Evolutionary conservation across 78 protist species (phyloP).

Genomic region (Guillardia theta): DNA sequence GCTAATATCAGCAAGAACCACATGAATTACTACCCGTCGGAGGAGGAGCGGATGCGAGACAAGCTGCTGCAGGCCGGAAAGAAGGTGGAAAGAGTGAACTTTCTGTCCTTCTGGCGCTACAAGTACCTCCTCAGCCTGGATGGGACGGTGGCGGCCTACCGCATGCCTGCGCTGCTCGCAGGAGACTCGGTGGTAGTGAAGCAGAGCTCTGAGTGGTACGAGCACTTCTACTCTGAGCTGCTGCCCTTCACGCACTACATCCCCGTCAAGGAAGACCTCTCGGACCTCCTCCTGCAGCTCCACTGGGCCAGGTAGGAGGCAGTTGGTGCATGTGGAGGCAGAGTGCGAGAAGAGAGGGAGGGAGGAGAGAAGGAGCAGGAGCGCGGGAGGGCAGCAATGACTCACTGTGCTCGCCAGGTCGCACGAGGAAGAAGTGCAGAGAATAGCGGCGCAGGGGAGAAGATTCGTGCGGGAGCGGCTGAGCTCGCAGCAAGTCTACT

Average conservation of each 20-base stretch:
- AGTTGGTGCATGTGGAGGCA: conserved; percentile 14
- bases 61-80: conserved; percentile 14
- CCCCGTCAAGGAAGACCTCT: neutral
- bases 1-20: conserved; percentile 8
- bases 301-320: neutral
- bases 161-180: neutral
- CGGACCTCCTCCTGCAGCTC: neutral
- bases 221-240: neutral
- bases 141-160: conserved; percentile 17
- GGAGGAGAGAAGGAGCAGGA: neutral
- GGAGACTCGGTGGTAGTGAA: neutral
- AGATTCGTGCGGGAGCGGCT: neutral
- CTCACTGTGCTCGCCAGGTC: too few species aligned
- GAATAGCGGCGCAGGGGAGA: neutral
- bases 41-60: neutral
- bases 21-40: conserved; percentile 33
- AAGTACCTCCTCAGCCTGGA: conserved; percentile 14
- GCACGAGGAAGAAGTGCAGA: neutral
- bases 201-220: neutral
- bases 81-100: neutral
- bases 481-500: neutral
- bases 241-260: neutral
- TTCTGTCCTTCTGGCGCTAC: neutral
- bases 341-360: too few species aligned
- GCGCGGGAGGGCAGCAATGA: too few species aligned